Evolutionary conservation across 2,329 filamentous ascomycete species (phyloP).

Genomic region (Apiospora aurea): DNA sequence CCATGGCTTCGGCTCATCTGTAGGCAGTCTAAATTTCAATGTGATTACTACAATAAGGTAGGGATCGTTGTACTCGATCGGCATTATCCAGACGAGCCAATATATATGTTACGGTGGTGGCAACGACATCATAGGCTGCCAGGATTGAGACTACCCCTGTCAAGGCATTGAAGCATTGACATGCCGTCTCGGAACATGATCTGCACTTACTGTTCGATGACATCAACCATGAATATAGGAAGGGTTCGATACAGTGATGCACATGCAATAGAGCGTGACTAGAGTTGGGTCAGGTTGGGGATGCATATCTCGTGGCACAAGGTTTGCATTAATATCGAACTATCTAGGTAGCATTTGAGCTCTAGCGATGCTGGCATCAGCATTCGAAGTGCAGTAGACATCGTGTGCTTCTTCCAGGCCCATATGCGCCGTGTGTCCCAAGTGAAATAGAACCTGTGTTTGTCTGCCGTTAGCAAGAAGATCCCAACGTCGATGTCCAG

Average conservation of each 20-base stretch:
- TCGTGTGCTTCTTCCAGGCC: no score
- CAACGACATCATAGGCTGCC: constrained; percentile 4
- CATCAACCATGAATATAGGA: background rate
- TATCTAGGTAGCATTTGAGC: background rate
- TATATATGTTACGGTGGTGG: background rate
- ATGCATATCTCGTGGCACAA: background rate
- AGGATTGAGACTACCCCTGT: background rate
- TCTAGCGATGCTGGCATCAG: background rate
- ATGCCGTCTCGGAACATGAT: background rate
- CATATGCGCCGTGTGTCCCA: background rate
- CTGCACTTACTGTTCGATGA: background rate
- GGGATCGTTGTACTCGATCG: background rate
- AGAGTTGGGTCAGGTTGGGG: background rate
- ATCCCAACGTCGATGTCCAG: background rate
- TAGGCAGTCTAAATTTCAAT: background rate
- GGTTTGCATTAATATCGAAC: background rate
- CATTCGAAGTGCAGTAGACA: background rate
- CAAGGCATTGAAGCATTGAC: background rate
- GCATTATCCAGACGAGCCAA: background rate
- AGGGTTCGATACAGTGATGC: background rate
- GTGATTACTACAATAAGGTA: background rate
- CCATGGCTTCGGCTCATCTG: background rate
- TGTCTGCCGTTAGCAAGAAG: constrained; percentile 1
- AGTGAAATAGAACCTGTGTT: background rate
- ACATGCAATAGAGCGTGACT: background rate